Evolutionary conservation across 2,329 filamentous ascomycete genomes (phyloP), one percentile per base, ranked within the genome.

Genomic region (Didymella arachidicola): DNA sequence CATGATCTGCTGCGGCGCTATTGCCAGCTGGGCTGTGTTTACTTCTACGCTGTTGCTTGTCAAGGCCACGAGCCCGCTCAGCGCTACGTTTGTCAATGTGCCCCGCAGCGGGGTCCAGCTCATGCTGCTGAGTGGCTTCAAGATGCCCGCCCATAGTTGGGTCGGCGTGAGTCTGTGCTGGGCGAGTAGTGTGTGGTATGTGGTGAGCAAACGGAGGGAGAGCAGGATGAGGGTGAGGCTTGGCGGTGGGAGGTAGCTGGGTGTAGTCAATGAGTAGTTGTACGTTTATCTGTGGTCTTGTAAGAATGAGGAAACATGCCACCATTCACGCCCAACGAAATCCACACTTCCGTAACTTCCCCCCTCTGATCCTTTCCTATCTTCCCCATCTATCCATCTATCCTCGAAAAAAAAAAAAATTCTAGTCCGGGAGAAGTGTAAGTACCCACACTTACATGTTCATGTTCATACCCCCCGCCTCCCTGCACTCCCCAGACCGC

Each of bases 81-180:
- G 80, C 0, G 79, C 80, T 1, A 80, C 79, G 1, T 83, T 84
- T 55, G 70, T 84, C n/a, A 77, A 78, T 16, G 74, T 84, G 6
- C 82, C 83, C 0, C 71, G 81, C 53, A 78, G 78, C 18, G 82
- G 81, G 0, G 80, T 84, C 27, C 78, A 84, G 53, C 67, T 84
- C 0, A 78, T 79, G 2, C 73, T 83, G 16, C 72, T 85, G 63
- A 78, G 78, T 32, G 69, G 79, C 16, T 80, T 81, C 55, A 81
- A 79, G 59, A 77, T 84, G 75, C 81, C 81, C 0, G 77, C 78
- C 11, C 81, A 81, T 68, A 80, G 78, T 45, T 85, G 82, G 83
- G 77, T 83, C 6, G 83, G 82, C 1, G 78, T 84, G 10, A 69
- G 75, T 6, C 76, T 84, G 59, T 83, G 82, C 56, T 83, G 81